Conservation (phyloP, 208 protist genomes). For the Acanthamoeba triangularis region DNA sequence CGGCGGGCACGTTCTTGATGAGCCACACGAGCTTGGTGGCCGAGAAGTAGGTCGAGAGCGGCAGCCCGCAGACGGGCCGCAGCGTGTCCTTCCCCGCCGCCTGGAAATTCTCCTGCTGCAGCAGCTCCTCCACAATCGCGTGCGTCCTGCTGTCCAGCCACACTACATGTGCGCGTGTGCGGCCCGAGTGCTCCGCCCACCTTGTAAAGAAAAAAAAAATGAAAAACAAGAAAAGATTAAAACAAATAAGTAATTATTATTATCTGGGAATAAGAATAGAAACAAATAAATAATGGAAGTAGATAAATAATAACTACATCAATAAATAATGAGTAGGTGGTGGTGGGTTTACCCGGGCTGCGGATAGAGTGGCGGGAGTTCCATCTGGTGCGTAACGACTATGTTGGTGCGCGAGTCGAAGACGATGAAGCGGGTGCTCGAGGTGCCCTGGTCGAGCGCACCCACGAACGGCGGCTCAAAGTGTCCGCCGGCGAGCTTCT, state of each 20-base stretch:
- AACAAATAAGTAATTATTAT: no score
- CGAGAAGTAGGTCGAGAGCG: slow-evolving; percentile 97
- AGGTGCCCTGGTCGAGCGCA: slow-evolving; percentile 97
- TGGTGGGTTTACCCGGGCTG: slow-evolving; percentile 87
- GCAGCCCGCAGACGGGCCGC: slow-evolving; percentile 93
- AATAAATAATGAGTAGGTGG: not conserved
- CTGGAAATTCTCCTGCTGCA: slow-evolving; percentile 79
- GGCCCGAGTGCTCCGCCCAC: slow-evolving; percentile 98
- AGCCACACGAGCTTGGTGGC: slow-evolving; percentile 98
- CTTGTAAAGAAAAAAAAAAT: no score
- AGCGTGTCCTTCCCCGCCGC: slow-evolving; percentile 78
- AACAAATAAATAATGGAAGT: slow-evolving; percentile 54
- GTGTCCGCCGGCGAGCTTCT: not conserved
- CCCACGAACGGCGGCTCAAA: slow-evolving; percentile 87
- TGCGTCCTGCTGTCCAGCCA: slow-evolving; percentile 87
- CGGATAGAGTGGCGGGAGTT: slow-evolving; percentile 93
- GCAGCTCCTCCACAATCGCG: slow-evolving; percentile 71
- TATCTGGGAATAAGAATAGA: no score
- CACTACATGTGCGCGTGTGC: slow-evolving; percentile 45
- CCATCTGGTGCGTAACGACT: slow-evolving; percentile 92
- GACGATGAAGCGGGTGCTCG: slow-evolving; percentile 96
- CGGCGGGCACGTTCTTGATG: slow-evolving; percentile 95
- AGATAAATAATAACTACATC: no score
- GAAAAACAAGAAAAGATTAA: not conserved
- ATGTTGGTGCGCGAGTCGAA: slow-evolving; percentile 92